phyloP scores from a whole-genome alignment of 2,329 filamentous ascomycete species.

The Aspergillus hiratsukae region DNA sequence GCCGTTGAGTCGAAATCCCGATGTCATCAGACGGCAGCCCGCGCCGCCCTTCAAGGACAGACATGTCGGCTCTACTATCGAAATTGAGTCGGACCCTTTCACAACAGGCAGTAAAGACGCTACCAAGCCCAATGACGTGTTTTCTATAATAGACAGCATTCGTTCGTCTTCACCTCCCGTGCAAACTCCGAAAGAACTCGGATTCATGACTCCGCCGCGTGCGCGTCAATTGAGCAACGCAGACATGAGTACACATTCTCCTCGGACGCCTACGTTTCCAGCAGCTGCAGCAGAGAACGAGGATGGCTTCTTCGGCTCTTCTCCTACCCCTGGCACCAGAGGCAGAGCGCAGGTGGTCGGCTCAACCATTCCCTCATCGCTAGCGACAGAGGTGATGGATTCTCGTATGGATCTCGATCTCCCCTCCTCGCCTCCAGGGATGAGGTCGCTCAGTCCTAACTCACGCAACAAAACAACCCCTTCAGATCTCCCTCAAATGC shows the following conservation, averaged over 20 bases:
- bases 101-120: conserved; percentile 58
- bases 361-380: conserved; percentile 32
- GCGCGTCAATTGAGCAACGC: conserved; percentile 23
- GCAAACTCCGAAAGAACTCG: conserved; percentile 23
- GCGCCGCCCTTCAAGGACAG: conserved; percentile 50
- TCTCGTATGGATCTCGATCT: conserved; percentile 21
- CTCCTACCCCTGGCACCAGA: conserved; percentile 48
- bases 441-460: conserved; percentile 20
- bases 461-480: conserved; percentile 10
- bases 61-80: conserved; percentile 63
- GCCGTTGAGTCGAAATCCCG: conserved; percentile 18
- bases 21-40: conserved; percentile 25
- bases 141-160: conserved; percentile 64
- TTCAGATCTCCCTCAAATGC: not conserved
- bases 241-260: conserved; percentile 23
- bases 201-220: conserved; percentile 26
- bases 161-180: conserved; percentile 43
- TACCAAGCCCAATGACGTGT: conserved; percentile 60
- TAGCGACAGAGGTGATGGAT: conserved; percentile 24
- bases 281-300: conserved; percentile 36
- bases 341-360: conserved; percentile 21
- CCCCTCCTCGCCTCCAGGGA: conserved; percentile 35
- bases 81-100: conserved; percentile 56
- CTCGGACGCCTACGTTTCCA: conserved; percentile 41
- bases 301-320: conserved; percentile 47